These are phyloP conservation scores for Monosporascus cannonballus DNA, from an alignment of 2,329 filamentous ascomycete genomes.

Conservation along the genomic window DNA sequence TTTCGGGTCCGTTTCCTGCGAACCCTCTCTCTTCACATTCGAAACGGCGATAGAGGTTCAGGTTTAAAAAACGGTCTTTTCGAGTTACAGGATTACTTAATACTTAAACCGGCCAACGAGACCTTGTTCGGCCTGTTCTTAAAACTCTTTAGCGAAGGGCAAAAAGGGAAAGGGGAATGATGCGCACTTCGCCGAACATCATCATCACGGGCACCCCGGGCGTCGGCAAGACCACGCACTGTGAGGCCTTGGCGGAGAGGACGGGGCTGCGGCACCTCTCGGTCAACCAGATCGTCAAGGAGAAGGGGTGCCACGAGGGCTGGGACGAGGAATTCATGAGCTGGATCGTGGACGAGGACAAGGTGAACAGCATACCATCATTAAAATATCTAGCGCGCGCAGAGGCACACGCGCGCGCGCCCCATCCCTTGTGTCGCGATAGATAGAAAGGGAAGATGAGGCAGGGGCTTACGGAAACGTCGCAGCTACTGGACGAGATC, in stretches of 20 bases:
- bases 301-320: slow-evolving; percentile 78
- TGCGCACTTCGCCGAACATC: slow-evolving; percentile 69
- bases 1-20: no score
- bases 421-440: no score
- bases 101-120: no score
- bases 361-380: slow-evolving; percentile 43
- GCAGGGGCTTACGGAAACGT: slow-evolving; percentile 8
- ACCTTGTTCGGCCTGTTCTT: no score
- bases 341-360: slow-evolving; percentile 95
- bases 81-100: no score
- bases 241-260: slow-evolving; percentile 69
- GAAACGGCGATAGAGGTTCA: no score
- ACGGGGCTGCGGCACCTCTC: slow-evolving; percentile 77
- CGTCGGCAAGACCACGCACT: slow-evolving; percentile 91
- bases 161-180: slow-evolving; percentile 15
- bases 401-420: no score
- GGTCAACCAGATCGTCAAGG: slow-evolving; percentile 88
- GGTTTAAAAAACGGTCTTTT: no score
- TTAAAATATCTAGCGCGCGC: no score
- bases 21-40: no score
- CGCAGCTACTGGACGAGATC: slow-evolving; percentile 76
- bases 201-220: slow-evolving; percentile 94
- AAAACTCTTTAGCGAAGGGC: neutral
- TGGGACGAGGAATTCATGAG: slow-evolving; percentile 80
- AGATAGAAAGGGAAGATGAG: slow-evolving; percentile 2